These are phyloP conservation scores for Septoria linicola DNA, from an alignment of 2,329 filamentous ascomycete genomes.

Conservation along the genomic window DNA sequence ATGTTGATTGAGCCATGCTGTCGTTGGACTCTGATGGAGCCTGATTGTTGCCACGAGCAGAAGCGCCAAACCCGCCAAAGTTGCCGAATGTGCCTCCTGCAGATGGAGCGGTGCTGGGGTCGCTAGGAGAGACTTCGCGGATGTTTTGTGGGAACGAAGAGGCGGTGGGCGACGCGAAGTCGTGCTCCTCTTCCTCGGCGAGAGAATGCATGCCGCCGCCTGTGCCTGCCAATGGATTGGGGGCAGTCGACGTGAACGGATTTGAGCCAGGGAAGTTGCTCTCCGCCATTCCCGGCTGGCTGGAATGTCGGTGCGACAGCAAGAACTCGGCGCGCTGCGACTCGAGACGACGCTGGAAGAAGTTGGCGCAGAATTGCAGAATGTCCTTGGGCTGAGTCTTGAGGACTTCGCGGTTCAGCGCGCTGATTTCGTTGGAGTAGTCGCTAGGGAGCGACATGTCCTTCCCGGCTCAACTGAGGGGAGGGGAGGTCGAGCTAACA, in stretches of 20 bases:
- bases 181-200: conserved; percentile 78
- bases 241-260: conserved; percentile 62
- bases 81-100: conserved; percentile 36
- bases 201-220: conserved; percentile 60
- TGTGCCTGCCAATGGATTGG: conserved; percentile 41
- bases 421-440: conserved; percentile 63
- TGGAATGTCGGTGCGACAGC: conserved; percentile 50
- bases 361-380: conserved; percentile 69
- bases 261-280: conserved; percentile 76
- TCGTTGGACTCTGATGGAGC: conserved; percentile 40
- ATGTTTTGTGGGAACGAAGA: conserved; percentile 46
- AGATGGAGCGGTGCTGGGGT: conserved; percentile 29
- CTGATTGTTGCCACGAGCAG: conserved; percentile 34
- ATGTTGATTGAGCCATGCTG: conserved; percentile 61
- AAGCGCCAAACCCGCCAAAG: conserved; percentile 34
- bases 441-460: conserved; percentile 48
- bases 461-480: neutral
- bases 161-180: conserved; percentile 69
- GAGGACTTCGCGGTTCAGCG: conserved; percentile 61
- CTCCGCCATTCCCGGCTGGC: conserved; percentile 62
- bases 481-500: neutral
- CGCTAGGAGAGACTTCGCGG: conserved; percentile 51
- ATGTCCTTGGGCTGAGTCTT: conserved; percentile 61
- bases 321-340: conserved; percentile 61
- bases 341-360: conserved; percentile 65